Percentiles rank a stretch among this genome's conserved stretches.
Evolutionary conservation across 305 asterid genomes (phyloP).

Genomic region (Fraxinus sp.): DNA sequence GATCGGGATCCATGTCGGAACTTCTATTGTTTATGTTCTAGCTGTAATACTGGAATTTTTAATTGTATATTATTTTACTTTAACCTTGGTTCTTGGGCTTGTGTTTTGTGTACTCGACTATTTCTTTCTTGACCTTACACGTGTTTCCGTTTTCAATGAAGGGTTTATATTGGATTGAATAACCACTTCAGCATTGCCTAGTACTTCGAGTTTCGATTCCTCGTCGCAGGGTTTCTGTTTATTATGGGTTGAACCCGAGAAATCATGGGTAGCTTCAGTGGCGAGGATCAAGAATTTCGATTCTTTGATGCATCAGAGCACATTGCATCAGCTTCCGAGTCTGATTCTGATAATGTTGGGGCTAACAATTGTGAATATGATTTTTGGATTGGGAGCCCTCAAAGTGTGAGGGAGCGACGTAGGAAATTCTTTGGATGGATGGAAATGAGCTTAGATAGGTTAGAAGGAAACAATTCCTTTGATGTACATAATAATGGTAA

Average conservation of each 20-base stretch:
- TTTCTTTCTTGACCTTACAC: constrained; percentile 20
- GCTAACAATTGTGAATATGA: constrained; percentile 43
- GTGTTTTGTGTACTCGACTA: constrained; percentile 34
- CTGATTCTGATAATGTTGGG: constrained; percentile 25
- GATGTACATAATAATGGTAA: constrained; percentile 19
- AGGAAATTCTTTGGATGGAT: constrained; percentile 55
- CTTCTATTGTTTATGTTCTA: constrained; percentile 47
- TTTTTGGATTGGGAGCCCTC: constrained; percentile 66
- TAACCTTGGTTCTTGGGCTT: constrained; percentile 56
- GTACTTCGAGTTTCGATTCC: constrained; percentile 41
- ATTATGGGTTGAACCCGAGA: constrained; percentile 4
- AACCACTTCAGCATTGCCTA: constrained; percentile 48
- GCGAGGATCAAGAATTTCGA: constrained; percentile 45
- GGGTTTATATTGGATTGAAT: constrained; percentile 49
- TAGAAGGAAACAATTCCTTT: constrained; percentile 20
- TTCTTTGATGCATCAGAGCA: constrained; percentile 75
- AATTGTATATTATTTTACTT: constrained; percentile 38
- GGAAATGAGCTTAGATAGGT: constrained; percentile 39
- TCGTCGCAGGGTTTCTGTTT: constrained; percentile 37
- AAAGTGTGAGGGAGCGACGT: constrained; percentile 71
- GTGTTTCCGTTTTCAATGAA: constrained; percentile 35
- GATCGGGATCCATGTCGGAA: constrained; percentile 94
- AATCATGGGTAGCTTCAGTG: constrained; percentile 66
- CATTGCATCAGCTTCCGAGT: constrained; percentile 42
- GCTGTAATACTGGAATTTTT: constrained; percentile 32